A percentile compares a stretch with the other conserved stretches of the same genome.
Evolutionary conservation across 345 rosid genomes (phyloP).

Genomic region (Populus deltoides): DNA sequence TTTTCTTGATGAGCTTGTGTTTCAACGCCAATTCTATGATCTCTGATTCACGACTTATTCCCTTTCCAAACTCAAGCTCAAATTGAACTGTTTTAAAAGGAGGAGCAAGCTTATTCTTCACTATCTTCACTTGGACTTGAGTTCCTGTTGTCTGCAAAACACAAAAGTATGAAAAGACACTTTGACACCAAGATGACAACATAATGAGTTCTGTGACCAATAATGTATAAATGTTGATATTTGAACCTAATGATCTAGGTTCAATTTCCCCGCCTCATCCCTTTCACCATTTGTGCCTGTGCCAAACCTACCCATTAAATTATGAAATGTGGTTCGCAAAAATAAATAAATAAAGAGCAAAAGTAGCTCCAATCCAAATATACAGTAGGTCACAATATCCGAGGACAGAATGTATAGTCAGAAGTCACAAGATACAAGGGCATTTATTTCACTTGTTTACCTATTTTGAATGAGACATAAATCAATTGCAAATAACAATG

Average conservation of each 20-base stretch:
- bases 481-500: background rate
- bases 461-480: background rate
- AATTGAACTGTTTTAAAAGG: conserved; percentile 80
- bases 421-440: background rate
- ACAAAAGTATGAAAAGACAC: background rate
- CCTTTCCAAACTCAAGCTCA: conserved; percentile 95
- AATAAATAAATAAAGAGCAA: background rate
- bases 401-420: background rate
- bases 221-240: background rate
- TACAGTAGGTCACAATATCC: background rate
- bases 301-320: background rate
- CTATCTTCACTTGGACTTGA: conserved; percentile 74
- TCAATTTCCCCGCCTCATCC: background rate
- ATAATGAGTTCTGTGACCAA: background rate
- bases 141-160: conserved; percentile 66
- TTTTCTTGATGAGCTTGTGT: conserved; percentile 60
- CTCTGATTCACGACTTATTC: conserved; percentile 71
- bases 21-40: conserved; percentile 70
- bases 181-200: background rate
- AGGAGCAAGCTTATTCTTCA: conserved; percentile 94
- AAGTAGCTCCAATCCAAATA: background rate
- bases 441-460: background rate
- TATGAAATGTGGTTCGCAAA: too few relatives aligned
- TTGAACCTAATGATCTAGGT: background rate
- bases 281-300: background rate